Conservation (phyloP, 202 grass and related monocot species). For the Carex sylvatica region DNA sequence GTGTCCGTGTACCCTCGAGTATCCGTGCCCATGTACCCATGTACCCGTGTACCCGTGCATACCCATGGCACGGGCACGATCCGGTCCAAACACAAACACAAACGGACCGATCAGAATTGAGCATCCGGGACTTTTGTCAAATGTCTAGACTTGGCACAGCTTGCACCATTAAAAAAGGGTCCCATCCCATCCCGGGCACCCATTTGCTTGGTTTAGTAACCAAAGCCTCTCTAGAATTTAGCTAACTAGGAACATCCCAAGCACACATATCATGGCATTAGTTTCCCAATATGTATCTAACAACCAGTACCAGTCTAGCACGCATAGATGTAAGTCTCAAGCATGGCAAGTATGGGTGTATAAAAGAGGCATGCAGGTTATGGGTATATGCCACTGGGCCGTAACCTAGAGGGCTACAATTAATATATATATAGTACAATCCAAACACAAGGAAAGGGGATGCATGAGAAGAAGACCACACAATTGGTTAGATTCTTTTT, state of each 20-base stretch:
- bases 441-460: conserved; percentile 16
- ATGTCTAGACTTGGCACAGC: background rate
- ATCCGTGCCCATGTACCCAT: no score
- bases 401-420: conserved; percentile 12
- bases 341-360: conserved; percentile 3
- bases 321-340: background rate
- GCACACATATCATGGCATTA: conserved; percentile 23
- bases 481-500: conserved; percentile 6
- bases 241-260: background rate
- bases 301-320: background rate
- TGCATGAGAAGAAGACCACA: background rate
- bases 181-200: background rate
- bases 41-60: no score
- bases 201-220: conserved; percentile 1
- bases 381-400: conserved; percentile 19
- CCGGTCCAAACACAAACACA: no score
- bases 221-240: background rate
- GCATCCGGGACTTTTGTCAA: no score
- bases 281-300: conserved; percentile 25
- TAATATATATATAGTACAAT: background rate
- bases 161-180: background rate
- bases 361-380: background rate
- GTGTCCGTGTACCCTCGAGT: no score
- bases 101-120: no score
- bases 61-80: no score